Evolutionary conservation across 768 basidiomycete genomes (phyloP), one percentile per base, ranked within the genome.

Genomic region (Chalciporus piperatus): DNA sequence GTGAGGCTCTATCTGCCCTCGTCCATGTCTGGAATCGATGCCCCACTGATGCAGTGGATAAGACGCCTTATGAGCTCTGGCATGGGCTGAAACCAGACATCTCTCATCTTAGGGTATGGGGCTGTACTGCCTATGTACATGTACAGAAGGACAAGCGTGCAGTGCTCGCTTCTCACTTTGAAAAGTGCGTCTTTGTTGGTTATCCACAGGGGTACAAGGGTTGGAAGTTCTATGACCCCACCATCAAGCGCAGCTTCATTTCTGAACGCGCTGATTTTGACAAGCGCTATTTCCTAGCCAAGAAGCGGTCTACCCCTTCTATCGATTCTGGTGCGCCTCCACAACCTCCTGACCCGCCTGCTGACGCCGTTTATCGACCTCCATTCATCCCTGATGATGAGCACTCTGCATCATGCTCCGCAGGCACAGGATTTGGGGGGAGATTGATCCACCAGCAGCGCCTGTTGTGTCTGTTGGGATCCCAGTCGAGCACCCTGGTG

Each of bases 131-230:
- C 16, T 76, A 73, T 62, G 74, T 72, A 23, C 66, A 63, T 47
- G 58, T 73, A 7, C 67, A 64, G 47, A 69, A 68, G 48, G 65
- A 75, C 48, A 66, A 74, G 56, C 48, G 66, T 12, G 65, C 57
- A 35, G 56, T 42, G 1, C 53, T 64, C 40, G 44, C 53, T 39
- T 38, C 55, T 2, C 58, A 66, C 41, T 53, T 57, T 27, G 30
- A 55, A 27, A 68, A 72, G 58, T 75, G 75, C 48, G 50, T 71
- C 1, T 71, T 74, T 33, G 64, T 76, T 46, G 70, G 75, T 2
- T 77, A 75, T 48, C 58, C 62, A 19, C 40, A n/a, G n/a, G n/a
- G n/a, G n/a, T n/a, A n/a, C n/a, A n/a, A n/a, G n/a, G n/a, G n/a
- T n/a, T n/a, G n/a, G n/a, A n/a, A n/a, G n/a, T 70, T 70, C 53